Percentiles rank a stretch among this genome's conserved stretches.
These are phyloP conservation scores for Bryoglossum gracile DNA, from an alignment of 495 filamentous ascomycete genomes.

Conservation along the genomic window DNA sequence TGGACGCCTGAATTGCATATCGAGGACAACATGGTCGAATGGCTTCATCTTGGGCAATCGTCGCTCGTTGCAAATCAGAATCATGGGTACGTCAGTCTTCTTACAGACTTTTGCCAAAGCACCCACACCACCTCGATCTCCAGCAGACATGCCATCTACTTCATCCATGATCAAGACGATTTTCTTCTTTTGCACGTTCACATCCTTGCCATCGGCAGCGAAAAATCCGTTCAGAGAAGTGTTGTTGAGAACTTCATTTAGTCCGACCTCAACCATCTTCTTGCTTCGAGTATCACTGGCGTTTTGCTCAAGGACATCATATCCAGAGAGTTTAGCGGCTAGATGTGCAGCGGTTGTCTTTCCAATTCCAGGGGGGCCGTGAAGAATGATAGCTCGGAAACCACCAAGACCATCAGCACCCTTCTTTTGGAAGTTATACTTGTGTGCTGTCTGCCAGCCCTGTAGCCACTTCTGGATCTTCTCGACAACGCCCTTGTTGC, in stretches of 20 bases:
- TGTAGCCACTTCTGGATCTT: constrained; percentile 81
- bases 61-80: constrained; percentile 96
- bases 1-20: constrained; percentile 81
- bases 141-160: constrained; percentile 97
- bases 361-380: constrained; percentile 92
- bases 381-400: constrained; percentile 81
- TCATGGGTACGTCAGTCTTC: constrained; percentile 90
- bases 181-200: constrained; percentile 78
- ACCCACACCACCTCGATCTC: constrained; percentile 92
- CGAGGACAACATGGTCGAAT: constrained; percentile 76
- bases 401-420: constrained; percentile 75
- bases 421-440: constrained; percentile 64
- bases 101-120: constrained; percentile 89
- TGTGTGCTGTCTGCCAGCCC: constrained; percentile 68
- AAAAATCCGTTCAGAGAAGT: constrained; percentile 90
- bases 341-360: constrained; percentile 97
- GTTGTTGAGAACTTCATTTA: constrained; percentile 85
- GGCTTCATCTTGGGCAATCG: constrained; percentile 94
- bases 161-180: constrained; percentile 98
- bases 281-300: constrained; percentile 97
- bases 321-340: constrained; percentile 86
- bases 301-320: constrained; percentile 89
- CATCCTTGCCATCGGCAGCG: constrained; percentile 71
- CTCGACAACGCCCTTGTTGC: constrained; percentile 87
- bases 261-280: constrained; percentile 82